Evolutionary conservation across 129 eudicot genomes (phyloP).

Genomic region (Saussurea involucrata): DNA sequence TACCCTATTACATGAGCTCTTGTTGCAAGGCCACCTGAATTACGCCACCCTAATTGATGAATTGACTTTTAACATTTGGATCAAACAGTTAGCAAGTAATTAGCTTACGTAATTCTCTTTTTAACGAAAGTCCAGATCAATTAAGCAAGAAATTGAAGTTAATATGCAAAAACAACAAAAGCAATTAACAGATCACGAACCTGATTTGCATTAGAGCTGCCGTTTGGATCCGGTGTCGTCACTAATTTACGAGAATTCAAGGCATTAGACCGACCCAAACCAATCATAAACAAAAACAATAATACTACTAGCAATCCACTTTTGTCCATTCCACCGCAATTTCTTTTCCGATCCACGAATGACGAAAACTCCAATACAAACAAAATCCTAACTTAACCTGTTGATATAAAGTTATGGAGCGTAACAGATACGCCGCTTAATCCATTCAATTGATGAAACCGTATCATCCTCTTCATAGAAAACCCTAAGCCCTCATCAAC

Average conservation of each 20-base stretch:
- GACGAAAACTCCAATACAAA: constrained; percentile 1
- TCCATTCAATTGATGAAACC: constrained; percentile 6
- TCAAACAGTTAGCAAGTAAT: constrained; percentile 17
- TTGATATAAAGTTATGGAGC: not conserved
- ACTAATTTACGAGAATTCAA: constrained; percentile 14
- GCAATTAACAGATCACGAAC: constrained; percentile 6
- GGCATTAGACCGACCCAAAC: constrained; percentile 10
- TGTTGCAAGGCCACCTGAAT: not conserved
- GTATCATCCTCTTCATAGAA: constrained; percentile 6
- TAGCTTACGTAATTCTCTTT: not conserved
- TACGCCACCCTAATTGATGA: not conserved
- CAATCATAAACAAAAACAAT: constrained; percentile 10
- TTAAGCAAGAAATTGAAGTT: not conserved
- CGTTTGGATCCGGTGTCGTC: constrained; percentile 9
- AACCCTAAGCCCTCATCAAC: constrained; percentile 13
- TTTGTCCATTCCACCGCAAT: constrained; percentile 31
- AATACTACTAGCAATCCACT: constrained; percentile 16
- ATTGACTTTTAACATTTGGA: not conserved
- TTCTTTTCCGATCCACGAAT: constrained; percentile 14
- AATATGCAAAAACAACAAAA: not conserved
- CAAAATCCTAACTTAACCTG: constrained; percentile 10
- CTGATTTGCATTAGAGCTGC: constrained; percentile 16
- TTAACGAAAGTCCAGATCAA: not conserved
- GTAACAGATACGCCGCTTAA: not conserved
- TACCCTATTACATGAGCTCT: not conserved